Evolutionary conservation across 2,329 filamentous ascomycete genomes (phyloP), one percentile per base, ranked within the genome.

Genomic region (Nothophaeocryptopus gaeumannii): DNA sequence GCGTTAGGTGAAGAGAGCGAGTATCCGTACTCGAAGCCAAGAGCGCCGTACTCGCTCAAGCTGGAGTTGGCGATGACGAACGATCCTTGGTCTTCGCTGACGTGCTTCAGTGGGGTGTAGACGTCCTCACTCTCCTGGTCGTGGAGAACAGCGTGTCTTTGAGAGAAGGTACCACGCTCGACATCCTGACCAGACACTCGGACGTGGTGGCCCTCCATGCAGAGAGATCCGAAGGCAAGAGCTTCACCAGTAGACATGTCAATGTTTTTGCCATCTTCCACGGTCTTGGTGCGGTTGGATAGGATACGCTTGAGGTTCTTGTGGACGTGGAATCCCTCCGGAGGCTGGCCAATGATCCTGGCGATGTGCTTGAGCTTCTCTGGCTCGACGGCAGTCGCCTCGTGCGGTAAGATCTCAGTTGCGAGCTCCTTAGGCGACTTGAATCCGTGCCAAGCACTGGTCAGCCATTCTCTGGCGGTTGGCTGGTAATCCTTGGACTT

Each of bases 1-100:
- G 93, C 92, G 69, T 96, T 95, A 50, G 93, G 93, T 29, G 93
- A 97, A 26, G 91, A 95, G 54, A 99, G 77, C 2, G 93, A 99
- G 78, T 99, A 99, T 54, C 93, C 93, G 66, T 99, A 99, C 74
- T 99, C 93, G 70, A 99, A 99, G 46, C 93, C 93, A 55, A 99
- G 88, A 54, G 78, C 79, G 70, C 83, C 83, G 59, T 81, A 86
- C 69, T 86, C 83, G 61, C 81, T 84, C 59, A 86, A 80, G 10
- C 92, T 97, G 26, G 93, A 99, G 80, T 99, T 99, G 55, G 88
- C 89, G 68, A 99, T 95, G 71, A 95, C 88, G 66, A 99, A 97
- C 65, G 89, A 90, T 68, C 87, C 92, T 75, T 99, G 93, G 65
- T 96, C 88, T 64, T 92, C 84, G 76, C 84, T 86, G 61, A 99